Evolutionary conservation across 257 asterid species (phyloP), one percentile per base, ranked within the genome.

Genomic region (Solanum phureja): DNA sequence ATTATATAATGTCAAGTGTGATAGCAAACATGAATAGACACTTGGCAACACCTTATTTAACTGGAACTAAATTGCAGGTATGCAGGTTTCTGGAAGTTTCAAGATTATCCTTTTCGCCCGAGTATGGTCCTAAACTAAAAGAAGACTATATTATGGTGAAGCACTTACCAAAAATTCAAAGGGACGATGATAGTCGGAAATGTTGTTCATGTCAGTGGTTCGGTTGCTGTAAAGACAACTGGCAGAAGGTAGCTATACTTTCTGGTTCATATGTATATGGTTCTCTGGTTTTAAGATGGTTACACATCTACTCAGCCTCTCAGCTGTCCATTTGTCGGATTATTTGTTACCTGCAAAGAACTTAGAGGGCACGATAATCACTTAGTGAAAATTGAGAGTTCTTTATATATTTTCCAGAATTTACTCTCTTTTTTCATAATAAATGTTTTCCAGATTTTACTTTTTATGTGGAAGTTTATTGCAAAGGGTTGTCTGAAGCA

Each of bases 21-120:
- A 27, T 79, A 27, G 27, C 35, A 44, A 79, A 44, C 38, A 44
- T 44, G 85, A 27, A 16, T 44, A 79, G 66, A 42, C 85, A 82
- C 86, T 29, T 82, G 42, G 66, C 31, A 49, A 49, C 24, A 82
- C 40, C 86, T 49, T 49, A 46, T 31, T 82, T 82, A 64, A 49
- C 44, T 82, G 85, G 69, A 82, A 19, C 56, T 49, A 82, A 82
- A 82, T 82, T 89, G 86, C 87, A 97, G 99, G 99, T 95, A 58
- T 97, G 99, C 93, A 95, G 88, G 88, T 96, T 96, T 88, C 88
- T 96, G 94, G 99, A 95, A 90, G 99, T 96, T 91, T 96, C 99
- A 60, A 94, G 88, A 90, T 90, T 96, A 91, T 96, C 99, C 83
- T 96, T 96, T 92, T 92, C 95, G n/a, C 96, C 95, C 7, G 99